Evolutionary conservation across 257 asterid genomes (phyloP), one percentile per base, ranked within the genome.

Genomic region (Salvia miltiorrhiza): DNA sequence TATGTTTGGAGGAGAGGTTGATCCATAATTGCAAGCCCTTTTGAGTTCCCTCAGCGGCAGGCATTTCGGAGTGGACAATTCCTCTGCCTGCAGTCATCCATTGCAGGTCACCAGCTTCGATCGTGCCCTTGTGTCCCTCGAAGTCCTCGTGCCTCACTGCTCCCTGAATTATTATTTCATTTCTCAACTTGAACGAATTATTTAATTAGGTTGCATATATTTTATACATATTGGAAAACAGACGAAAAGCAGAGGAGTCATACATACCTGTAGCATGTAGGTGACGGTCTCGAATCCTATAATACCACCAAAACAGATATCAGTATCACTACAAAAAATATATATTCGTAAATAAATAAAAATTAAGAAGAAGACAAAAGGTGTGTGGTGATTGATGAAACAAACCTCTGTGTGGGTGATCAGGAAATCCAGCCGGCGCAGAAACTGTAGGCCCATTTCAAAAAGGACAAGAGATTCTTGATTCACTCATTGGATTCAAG

Each of bases 81-180:
- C 98, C 98, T 76, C 87, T 84, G 20, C 98, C 98, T 4, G 98
- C 98, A 57, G 94, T 90, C 98, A 93, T 88, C 98, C 98, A 93
- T 64, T 93, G 98, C 57, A 93, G 43, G 45, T 90, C 98, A 50
- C 98, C 98, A 2, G 89, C 86, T 75, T 83, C 84, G 14, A 93
- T 87, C 17, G 79, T 93, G 47, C 97, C 97, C 40, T 79, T 86
- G 71, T 90, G 97, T 3, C 98, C 97, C 45, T 79, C 92, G 71
- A 90, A 93, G 70, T 93, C 98, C 75, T 93, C 96, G 39, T 93
- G 97, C 13, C 53, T 79, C 61, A 90, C 77, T 1, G 85, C 84
- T 41, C 98, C 98, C 98, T 93, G 73, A n/a, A n/a, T n/a, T n/a
- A 45, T 4, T 32, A 44, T 28, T 20, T 70, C 5, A 37, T 44